A percentile compares a stretch with the other conserved stretches of the same genome.
Conservation (phyloP, 108 stramenopile genomes). For the Mediolabrus comicus region DNA sequence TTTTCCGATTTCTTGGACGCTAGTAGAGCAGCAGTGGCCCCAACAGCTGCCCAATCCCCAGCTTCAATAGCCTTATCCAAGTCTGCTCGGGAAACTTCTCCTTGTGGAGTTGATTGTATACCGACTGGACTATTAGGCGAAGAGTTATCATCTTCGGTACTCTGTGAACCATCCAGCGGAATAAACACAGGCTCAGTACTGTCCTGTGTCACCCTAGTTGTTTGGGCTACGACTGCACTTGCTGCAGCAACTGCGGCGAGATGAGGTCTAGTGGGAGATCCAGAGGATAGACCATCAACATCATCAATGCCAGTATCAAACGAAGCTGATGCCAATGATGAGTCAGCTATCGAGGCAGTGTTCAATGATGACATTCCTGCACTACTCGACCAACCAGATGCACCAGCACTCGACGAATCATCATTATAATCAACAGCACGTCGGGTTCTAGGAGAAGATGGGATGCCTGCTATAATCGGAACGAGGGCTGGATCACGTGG, state of each 20-base stretch:
- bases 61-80: constrained; percentile 77
- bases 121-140: background rate
- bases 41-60: constrained; percentile 88
- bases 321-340: background rate
- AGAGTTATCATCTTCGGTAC: background rate
- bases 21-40: constrained; percentile 82
- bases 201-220: background rate
- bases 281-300: constrained; percentile 8
- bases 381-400: constrained; percentile 37
- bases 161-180: background rate
- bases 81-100: constrained; percentile 50
- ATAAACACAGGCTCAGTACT: constrained; percentile 1
- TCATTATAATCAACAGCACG: background rate
- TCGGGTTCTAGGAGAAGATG: constrained; percentile 7
- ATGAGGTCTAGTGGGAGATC: constrained; percentile 1
- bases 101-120: constrained; percentile 3
- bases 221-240: background rate
- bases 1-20: background rate
- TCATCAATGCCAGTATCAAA: constrained; percentile 27
- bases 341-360: background rate
- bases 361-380: constrained; percentile 29
- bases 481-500: background rate
- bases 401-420: constrained; percentile 34
- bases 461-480: constrained; percentile 11
- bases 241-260: constrained; percentile 26